Conservation (phyloP, 345 rosid species). For the Lepidium sativum region DNA sequence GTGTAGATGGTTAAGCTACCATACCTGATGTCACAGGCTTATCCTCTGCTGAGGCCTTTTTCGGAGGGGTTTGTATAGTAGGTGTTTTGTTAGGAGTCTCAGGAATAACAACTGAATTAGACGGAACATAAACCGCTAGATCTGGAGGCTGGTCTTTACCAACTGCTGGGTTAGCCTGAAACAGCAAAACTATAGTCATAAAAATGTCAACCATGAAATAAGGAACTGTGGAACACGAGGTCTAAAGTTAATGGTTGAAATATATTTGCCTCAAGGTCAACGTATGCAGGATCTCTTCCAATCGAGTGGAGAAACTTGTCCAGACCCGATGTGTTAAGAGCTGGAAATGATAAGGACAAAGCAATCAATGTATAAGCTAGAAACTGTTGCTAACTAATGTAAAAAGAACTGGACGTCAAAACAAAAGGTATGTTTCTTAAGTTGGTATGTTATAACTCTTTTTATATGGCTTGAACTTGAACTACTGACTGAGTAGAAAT, state of each 20-base stretch:
- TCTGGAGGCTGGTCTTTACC: constrained; percentile 97
- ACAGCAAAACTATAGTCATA: constrained; percentile 3
- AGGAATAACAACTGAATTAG: constrained; percentile 42
- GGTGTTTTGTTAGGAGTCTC: constrained; percentile 37
- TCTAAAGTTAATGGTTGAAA: not conserved
- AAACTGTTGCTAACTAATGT: not conserved
- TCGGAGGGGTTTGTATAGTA: constrained; percentile 28
- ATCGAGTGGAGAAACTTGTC: constrained; percentile 73
- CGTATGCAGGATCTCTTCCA: constrained; percentile 52
- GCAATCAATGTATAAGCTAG: not conserved
- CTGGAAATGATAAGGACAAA: constrained; percentile 30
- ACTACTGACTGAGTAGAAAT: not conserved
- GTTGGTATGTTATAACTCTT: not conserved
- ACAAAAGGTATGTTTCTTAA: not conserved
- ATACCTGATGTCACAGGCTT: constrained; percentile 48
- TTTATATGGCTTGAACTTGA: not conserved
- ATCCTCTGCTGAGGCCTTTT: constrained; percentile 22
- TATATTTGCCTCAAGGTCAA: constrained; percentile 65
- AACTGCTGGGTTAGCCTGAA: constrained; percentile 64
- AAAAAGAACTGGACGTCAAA: not conserved
- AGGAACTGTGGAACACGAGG: not conserved
- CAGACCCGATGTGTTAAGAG: constrained; percentile 47
- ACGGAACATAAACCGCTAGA: constrained; percentile 69
- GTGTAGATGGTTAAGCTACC: not conserved
- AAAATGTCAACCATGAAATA: not conserved